Evolutionary conservation across 805 yeast genomes (phyloP), one percentile per base, ranked within the genome.

Genomic region (Candida easanensis): DNA sequence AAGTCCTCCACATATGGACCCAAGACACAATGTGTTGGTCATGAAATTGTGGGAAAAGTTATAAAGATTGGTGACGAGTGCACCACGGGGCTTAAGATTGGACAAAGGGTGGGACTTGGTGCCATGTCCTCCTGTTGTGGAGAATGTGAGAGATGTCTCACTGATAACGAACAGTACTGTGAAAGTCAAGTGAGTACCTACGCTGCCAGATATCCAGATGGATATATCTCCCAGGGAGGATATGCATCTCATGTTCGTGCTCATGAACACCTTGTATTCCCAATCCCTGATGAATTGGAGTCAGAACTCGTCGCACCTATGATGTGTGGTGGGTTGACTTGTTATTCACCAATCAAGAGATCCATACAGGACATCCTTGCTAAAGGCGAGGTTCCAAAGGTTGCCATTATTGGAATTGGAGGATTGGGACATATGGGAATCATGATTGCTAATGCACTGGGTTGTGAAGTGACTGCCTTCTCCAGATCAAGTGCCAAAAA

Each of bases 71-170:
- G 93, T 41, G 52, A 69, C n/a, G 66, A 74, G 28, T 79, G 84
- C n/a, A n/a, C n/a, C 51, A 61, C 63, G 11, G 65, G 68, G 48
- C 40, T 71, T 64, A 66, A 76, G 71, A 58, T 82, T 16, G 95
- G 95, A 42, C 82, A 87, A 51, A 71, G 88, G 51, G 93, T 84
- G 21, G 95, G 91, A 42, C 74, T 84, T 38, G 95, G 95, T 53
- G 91, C 93, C 21, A 81, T 77, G 57, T 68, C 73, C 21, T 68
- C 65, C 45, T 68, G 84, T 30, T 86, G 95, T 68, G 63, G 71
- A 42, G 65, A 74, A 14, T 87, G 95, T 66, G 56, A 69, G 37
- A 70, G 79, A 56, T 87, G 89, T 71, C 59, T 69, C 18, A 48
- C 56, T 30, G 71, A 69, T 52, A 73, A 80, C 58, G 84, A 82